A percentile compares a stretch with the other conserved stretches of the same genome.
phyloP scores from a whole-genome alignment of 192 early-diverging fungal species.

The Rhizoclosmatium globosum region DNA sequence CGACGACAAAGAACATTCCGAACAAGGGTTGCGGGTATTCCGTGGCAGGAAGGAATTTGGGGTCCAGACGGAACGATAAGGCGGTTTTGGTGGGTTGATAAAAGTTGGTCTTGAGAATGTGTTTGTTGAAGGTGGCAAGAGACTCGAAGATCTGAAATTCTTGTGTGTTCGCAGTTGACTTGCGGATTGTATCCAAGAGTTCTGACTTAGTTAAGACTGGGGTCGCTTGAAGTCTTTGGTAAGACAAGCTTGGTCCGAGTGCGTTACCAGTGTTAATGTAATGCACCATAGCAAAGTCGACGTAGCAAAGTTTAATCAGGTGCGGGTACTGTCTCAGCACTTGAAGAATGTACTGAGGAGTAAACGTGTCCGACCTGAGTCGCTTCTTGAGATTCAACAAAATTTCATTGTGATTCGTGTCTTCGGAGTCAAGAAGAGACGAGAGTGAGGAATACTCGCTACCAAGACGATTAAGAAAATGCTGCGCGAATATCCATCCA shows the following conservation, averaged over 20 bases:
- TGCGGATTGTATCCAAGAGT: conserved; percentile 86
- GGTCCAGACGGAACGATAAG: conserved; percentile 96
- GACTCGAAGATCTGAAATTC: conserved; percentile 93
- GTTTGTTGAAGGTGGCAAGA: conserved; percentile 94
- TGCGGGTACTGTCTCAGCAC: conserved; percentile 94
- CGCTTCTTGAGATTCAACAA: conserved; percentile 97
- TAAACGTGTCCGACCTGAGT: conserved; percentile 95
- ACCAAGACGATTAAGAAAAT: conserved; percentile 98
- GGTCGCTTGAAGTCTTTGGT: conserved; percentile 83
- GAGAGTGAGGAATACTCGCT: conserved; percentile 88
- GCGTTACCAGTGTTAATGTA: conserved; percentile 74
- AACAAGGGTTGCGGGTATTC: conserved; percentile 92
- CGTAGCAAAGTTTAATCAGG: conserved; percentile 89
- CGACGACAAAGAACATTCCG: conserved; percentile 96
- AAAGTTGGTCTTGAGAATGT: conserved; percentile 99
- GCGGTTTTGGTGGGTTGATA: conserved; percentile 99
- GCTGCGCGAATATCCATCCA: conserved; percentile 97
- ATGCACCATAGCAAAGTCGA: conserved; percentile 93
- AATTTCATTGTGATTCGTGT: conserved; percentile 90
- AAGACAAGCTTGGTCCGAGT: conserved; percentile 78
- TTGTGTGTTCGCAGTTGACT: conserved; percentile 88
- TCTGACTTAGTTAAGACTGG: conserved; percentile 81
- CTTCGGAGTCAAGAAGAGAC: conserved; percentile 72
- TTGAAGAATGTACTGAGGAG: conserved; percentile 94
- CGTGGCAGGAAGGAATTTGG: conserved; percentile 91